Evolutionary conservation across 495 filamentous ascomycete genomes (phyloP), one percentile per base, ranked within the genome.

Genomic region (Podospora pseudopauciseta): DNA sequence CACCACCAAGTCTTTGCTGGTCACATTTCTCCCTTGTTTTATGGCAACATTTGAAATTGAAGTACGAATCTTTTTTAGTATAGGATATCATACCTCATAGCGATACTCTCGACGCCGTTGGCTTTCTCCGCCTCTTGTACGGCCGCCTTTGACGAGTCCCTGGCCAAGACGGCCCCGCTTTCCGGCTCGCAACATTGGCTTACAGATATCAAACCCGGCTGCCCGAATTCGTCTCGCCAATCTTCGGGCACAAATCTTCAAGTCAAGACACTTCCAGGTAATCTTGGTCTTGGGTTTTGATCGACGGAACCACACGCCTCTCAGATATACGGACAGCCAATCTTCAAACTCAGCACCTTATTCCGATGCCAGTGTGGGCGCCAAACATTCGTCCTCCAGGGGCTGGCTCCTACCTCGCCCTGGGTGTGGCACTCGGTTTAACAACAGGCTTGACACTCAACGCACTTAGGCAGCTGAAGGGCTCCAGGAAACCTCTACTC

Each of bases 361-460:
- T 5, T 49, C 56, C 57, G 54, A 72, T 73, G 69, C 65, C 67
- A 44, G 27, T 67, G 44, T 73, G 67, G 69, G 60, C 64, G 11
- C 30, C 64, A 18, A 55, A 26, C 44, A 6, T 65, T 57, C 63
- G 60, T 20, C 65, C 63, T 26, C 32, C 44, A 27, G 64, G 59
- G 32, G 44, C 69, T 30, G 39, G 67, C 63, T 57, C 72, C 26
- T 74, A 59, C 57, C 57, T 77, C 27, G 44, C 69, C 9, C 63
- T 75, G 16, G 73, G 74, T 11, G 60, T 64, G 2, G 65, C 68
- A 3, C 18, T 73, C 60, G 71, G 69, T 39, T 64, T 76, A 7
- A 69, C 70, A 2, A 26, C 67, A 3, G 67, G 32, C 13, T 70
- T 78, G 19, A 23, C 64, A 15, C 15, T 70, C 27, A 63, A 57